Evolutionary conservation across 2,329 filamentous ascomycete genomes (phyloP).

Genomic region (Fusarium oligoseptatum): DNA sequence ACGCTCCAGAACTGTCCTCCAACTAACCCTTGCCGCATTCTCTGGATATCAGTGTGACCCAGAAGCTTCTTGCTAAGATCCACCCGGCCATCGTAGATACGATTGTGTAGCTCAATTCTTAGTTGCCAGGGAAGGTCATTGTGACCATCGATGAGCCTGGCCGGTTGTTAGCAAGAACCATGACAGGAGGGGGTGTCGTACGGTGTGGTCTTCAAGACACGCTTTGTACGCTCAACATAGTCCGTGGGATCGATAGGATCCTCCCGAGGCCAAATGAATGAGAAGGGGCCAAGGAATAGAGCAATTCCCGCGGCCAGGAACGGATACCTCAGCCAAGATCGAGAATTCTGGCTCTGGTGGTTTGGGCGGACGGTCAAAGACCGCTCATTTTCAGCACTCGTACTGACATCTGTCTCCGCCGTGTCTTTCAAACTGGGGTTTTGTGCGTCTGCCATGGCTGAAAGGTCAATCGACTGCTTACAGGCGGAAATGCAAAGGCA

Average conservation of each 20-base stretch:
- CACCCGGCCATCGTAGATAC: conserved; percentile 26
- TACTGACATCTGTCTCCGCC: background rate
- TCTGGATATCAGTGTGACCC: conserved; percentile 45
- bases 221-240: conserved; percentile 21
- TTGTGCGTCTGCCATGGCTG: background rate
- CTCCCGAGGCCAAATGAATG: conserved; percentile 13
- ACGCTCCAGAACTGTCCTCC: conserved; percentile 50
- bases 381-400: background rate
- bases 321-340: conserved; percentile 1
- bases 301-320: conserved; percentile 8
- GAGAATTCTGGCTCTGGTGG: background rate
- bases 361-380: background rate
- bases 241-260: conserved; percentile 14
- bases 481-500: background rate
- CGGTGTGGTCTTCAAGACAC: conserved; percentile 22
- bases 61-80: conserved; percentile 33
- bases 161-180: conserved; percentile 20
- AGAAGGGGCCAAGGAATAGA: conserved; percentile 13
- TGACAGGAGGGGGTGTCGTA: background rate
- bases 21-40: conserved; percentile 46
- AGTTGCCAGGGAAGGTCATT: conserved; percentile 49
- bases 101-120: conserved; percentile 48
- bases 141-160: conserved; percentile 43
- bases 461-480: background rate
- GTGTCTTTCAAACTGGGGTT: background rate